Conservation (phyloP, 2,329 filamentous ascomycete genomes). For the Claviceps purpurea region DNA sequence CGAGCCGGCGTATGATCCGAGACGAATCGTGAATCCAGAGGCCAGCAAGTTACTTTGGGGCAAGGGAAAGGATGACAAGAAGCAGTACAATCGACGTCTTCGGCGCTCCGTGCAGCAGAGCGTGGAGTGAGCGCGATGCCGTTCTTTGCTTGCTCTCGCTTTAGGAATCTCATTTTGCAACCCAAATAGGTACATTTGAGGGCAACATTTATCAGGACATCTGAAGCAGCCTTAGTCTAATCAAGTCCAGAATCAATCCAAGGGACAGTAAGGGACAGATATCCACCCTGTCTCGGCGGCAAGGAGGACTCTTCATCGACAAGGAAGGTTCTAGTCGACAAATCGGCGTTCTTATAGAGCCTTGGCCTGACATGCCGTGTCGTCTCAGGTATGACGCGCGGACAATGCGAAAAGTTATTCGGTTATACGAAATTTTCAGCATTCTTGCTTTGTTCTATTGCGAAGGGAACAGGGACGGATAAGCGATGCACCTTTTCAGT, state of each 20-base stretch:
- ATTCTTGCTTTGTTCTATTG: neutral
- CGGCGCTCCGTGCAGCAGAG: constrained; percentile 63
- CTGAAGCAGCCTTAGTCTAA: neutral
- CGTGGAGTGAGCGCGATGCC: constrained; percentile 37
- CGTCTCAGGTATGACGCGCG: neutral
- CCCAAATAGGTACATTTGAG: constrained; percentile 19
- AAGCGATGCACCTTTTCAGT: neutral
- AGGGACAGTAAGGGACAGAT: neutral
- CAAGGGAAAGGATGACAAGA: constrained; percentile 55
- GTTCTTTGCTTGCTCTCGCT: neutral
- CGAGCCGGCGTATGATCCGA: constrained; percentile 75
- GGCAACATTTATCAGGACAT: constrained; percentile 9
- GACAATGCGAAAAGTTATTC: neutral
- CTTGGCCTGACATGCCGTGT: neutral
- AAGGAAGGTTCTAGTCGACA: too few species aligned
- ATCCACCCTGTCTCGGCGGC: neutral
- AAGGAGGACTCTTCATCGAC: too few species aligned
- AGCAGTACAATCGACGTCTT: constrained; percentile 69
- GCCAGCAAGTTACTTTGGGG: constrained; percentile 84
- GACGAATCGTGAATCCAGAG: constrained; percentile 75
- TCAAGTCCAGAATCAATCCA: neutral
- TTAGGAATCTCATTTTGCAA: neutral
- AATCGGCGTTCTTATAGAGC: neutral
- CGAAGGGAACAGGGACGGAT: neutral
- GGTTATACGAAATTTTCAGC: neutral